phyloP scores from a whole-genome alignment of 495 filamentous ascomycete species.

The Aspergillus coremiiformis region DNA sequence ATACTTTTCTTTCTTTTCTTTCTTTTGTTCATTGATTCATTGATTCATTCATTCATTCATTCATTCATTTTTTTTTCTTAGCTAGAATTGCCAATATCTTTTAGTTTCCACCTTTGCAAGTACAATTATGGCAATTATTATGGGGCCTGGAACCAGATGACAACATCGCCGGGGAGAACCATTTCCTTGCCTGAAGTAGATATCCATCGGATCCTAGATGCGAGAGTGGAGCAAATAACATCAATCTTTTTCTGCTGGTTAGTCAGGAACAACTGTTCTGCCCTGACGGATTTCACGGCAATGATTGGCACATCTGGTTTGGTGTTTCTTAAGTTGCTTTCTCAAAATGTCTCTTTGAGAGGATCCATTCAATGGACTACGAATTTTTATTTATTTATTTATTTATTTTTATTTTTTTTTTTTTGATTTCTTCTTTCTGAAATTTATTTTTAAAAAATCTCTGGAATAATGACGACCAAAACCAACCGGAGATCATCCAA shows the following conservation, averaged over 20 bases:
- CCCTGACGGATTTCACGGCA: not conserved
- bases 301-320: not conserved
- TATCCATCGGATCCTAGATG: constrained; percentile 18
- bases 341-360: too few species aligned
- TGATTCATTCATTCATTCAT: not conserved
- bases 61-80: not conserved
- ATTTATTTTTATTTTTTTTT: not conserved
- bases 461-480: not conserved
- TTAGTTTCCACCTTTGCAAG: not conserved
- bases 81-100: not conserved
- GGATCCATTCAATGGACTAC: too few species aligned
- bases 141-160: constrained; percentile 2
- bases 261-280: constrained; percentile 16
- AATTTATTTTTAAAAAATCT: constrained; percentile 4
- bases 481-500: constrained; percentile 11
- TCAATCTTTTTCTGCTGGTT: constrained; percentile 10
- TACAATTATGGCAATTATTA: not conserved
- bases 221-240: constrained; percentile 18
- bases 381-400: too few species aligned
- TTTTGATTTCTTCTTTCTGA: not conserved
- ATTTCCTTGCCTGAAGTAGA: constrained; percentile 3
- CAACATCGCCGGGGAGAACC: constrained; percentile 3
- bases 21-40: not conserved
- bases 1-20: not conserved
- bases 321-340: not conserved